Evolutionary conservation across 2,329 filamentous ascomycete species (phyloP).

Genomic region (Diaporthe nobilis): DNA sequence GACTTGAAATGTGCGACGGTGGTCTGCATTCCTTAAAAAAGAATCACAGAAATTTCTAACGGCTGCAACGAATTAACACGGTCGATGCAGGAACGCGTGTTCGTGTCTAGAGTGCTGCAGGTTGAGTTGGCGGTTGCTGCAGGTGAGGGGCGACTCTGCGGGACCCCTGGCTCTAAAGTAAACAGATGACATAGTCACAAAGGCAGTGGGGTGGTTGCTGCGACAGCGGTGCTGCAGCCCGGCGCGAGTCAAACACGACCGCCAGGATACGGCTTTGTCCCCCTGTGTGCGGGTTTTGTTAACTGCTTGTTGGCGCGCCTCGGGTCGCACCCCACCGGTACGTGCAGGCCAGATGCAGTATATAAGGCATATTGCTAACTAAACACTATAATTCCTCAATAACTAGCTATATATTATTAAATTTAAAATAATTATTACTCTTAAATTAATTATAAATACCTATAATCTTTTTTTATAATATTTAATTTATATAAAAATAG

Average conservation of each 20-base stretch:
- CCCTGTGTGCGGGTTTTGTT: background rate
- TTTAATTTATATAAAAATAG: no score
- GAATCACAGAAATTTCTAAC: background rate
- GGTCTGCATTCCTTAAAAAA: background rate
- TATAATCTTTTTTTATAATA: no score
- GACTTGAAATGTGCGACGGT: background rate
- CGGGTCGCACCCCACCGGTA: no score
- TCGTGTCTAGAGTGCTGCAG: constrained; percentile 27
- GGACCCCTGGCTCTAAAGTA: constrained; percentile 28
- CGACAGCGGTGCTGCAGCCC: constrained; percentile 9
- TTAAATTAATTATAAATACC: no score
- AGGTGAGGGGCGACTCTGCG: constrained; percentile 16
- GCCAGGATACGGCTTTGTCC: background rate
- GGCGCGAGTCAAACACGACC: constrained; percentile 16
- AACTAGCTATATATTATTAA: no score
- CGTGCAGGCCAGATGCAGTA: no score
- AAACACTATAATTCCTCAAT: no score
- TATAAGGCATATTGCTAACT: no score
- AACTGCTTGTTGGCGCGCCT: background rate
- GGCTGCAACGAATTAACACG: background rate
- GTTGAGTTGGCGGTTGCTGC: constrained; percentile 37
- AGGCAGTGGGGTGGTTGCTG: constrained; percentile 20
- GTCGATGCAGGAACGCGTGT: constrained; percentile 33
- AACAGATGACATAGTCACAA: constrained; percentile 40
- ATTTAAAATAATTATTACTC: no score